Evolutionary conservation across 805 yeast genomes (phyloP), one percentile per base, ranked within the genome.

Genomic region (Yueomyces sp.): DNA sequence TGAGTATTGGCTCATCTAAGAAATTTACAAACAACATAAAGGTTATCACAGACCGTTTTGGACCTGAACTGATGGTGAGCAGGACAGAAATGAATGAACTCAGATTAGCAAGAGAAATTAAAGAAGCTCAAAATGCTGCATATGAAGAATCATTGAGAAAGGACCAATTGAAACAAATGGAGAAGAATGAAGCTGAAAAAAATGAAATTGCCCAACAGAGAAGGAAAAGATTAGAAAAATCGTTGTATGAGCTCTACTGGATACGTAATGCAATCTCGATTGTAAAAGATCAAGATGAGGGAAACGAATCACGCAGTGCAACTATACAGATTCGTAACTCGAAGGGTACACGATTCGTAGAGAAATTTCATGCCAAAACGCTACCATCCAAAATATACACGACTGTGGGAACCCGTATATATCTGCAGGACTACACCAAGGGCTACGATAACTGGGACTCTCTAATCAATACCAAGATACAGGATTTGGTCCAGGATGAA

Each of bases 381-480:
- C 51, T 54, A 2, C 41, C 57, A 32, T 47, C 49, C 42, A 47
- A 55, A 2, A 42, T 60, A 4, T 59, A 59, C 41, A 38, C 45
- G 19, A 47, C 47, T 28, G 42, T 59, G 27, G 63, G 62, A 9
- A 49, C 57, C 26, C 56, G 53, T 39, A 39, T 57, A 38, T 59
- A 51, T 37, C 42, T 56, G 32, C 37, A 49, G 2, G 45, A 51
- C 26, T 43, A 81, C 48, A 74, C 84, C 30, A 94, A 85, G 53
- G 79, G 81, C 51, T 90, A 92, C 0, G 53, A 67, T 4, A 86
- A 77, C 54, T 85, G 88, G 55, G 59, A 79, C n/a, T 70, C 68
- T 2, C 63, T 64, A 2, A 73, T 84, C 11, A 67, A 65, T 26
- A 77, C 76, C 11, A 56, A 51, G 42, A 42, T 57, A 7, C 37